These are phyloP conservation scores for Austroboletus olivaceoglutinosus DNA, from an alignment of 1,284 basidiomycete genomes.

Conservation along the genomic window DNA sequence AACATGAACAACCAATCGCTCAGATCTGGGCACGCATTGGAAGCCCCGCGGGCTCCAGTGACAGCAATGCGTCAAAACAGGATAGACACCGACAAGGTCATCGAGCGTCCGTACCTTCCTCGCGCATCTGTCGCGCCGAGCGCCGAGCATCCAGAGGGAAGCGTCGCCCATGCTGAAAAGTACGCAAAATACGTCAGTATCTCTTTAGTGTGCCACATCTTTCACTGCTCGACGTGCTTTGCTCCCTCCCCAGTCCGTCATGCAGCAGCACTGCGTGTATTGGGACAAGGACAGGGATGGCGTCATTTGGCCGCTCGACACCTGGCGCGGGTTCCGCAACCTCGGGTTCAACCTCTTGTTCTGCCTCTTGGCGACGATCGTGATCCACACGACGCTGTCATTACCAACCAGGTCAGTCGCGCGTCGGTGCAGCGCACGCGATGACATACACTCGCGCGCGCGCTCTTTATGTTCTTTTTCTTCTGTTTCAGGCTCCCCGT, in stretches of 20 bases:
- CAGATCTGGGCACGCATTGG: conserved; percentile 19
- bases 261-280: conserved; percentile 46
- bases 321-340: conserved; percentile 41
- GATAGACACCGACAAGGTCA: conserved; percentile 24
- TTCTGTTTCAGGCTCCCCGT: conserved; percentile 16
- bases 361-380: conserved; percentile 34
- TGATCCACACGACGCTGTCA: conserved; percentile 41
- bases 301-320: conserved; percentile 47
- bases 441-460: background rate
- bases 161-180: conserved; percentile 13
- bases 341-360: conserved; percentile 45
- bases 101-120: conserved; percentile 29
- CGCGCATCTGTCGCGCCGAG: conserved; percentile 30
- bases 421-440: conserved; percentile 4
- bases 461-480: background rate
- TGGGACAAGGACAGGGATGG: conserved; percentile 45
- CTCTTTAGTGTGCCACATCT: background rate
- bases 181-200: conserved; percentile 23
- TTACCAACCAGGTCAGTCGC: conserved; percentile 35
- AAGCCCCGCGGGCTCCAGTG: conserved; percentile 20
- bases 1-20: conserved; percentile 21
- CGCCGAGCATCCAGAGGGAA: conserved; percentile 22
- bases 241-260: conserved; percentile 28
- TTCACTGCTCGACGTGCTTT: background rate
- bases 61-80: conserved; percentile 22